Conservation (phyloP, 2,329 filamentous ascomycete genomes). For the Dothiorella sarmentorum region DNA sequence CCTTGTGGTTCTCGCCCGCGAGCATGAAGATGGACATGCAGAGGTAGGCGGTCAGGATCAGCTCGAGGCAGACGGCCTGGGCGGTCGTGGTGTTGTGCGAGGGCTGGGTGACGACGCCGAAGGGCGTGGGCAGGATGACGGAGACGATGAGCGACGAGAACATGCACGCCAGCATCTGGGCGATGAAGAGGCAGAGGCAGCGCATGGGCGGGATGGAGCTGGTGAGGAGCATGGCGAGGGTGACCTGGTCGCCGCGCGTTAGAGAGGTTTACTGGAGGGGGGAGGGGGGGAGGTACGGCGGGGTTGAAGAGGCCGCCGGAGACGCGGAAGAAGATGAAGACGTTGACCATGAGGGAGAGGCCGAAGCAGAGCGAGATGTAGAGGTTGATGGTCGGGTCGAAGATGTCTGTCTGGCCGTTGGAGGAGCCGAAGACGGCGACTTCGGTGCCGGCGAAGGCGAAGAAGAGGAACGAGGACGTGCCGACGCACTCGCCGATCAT, state of each 20-base stretch:
- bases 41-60: slow-evolving; percentile 49
- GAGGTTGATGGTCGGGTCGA: slow-evolving; percentile 30
- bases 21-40: slow-evolving; percentile 49
- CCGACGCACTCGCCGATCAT: slow-evolving; percentile 51
- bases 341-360: slow-evolving; percentile 50
- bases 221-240: slow-evolving; percentile 46
- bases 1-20: slow-evolving; percentile 41
- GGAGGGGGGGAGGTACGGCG: slow-evolving; percentile 17
- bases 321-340: slow-evolving; percentile 54
- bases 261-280: background rate
- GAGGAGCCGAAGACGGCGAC: slow-evolving; percentile 35
- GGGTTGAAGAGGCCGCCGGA: slow-evolving; percentile 53
- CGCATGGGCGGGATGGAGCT: slow-evolving; percentile 45
- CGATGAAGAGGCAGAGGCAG: slow-evolving; percentile 41
- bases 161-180: slow-evolving; percentile 47
- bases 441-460: slow-evolving; percentile 47
- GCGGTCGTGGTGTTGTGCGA: slow-evolving; percentile 39
- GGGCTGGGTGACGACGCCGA: slow-evolving; percentile 46
- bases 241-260: slow-evolving; percentile 35
- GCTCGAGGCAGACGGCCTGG: slow-evolving; percentile 49
- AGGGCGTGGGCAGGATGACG: slow-evolving; percentile 42
- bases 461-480: slow-evolving; percentile 51
- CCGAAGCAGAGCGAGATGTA: slow-evolving; percentile 46
- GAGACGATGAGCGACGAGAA: slow-evolving; percentile 46
- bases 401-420: slow-evolving; percentile 19